These are phyloP conservation scores for Wickerhamomyces strasburgensis DNA, from an alignment of 805 yeast species.

Conservation along the genomic window DNA sequence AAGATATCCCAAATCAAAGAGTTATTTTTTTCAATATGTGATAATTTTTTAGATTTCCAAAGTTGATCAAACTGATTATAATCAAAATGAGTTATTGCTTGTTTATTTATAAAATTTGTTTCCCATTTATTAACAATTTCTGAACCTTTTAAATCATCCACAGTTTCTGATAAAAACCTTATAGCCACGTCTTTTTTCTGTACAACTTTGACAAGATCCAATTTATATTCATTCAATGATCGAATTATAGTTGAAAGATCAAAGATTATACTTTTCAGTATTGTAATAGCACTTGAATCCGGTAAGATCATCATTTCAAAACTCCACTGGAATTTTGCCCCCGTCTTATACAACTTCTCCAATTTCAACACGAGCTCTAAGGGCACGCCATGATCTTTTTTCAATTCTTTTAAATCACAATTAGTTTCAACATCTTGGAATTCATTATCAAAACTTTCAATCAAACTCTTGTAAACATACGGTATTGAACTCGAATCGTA, in stretches of 20 bases:
- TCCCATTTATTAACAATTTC: conserved; percentile 28
- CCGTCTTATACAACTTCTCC: conserved; percentile 5
- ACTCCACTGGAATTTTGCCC: conserved; percentile 18
- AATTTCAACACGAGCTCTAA: conserved; percentile 15
- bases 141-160: conserved; percentile 22
- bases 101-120: conserved; percentile 28
- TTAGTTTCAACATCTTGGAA: conserved; percentile 10
- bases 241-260: conserved; percentile 18
- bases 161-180: conserved; percentile 25
- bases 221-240: conserved; percentile 18
- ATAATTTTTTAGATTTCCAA: conserved; percentile 16
- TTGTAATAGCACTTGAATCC: conserved; percentile 19
- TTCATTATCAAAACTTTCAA: conserved; percentile 11
- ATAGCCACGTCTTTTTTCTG: conserved; percentile 29
- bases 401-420: conserved; percentile 7
- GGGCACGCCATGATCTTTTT: conserved; percentile 17
- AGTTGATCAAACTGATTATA: conserved; percentile 8
- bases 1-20: conserved; percentile 19
- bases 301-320: conserved; percentile 20
- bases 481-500: conserved; percentile 11
- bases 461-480: conserved; percentile 11
- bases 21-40: conserved; percentile 10
- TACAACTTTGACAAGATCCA: conserved; percentile 17
- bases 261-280: conserved; percentile 19
- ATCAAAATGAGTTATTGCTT: conserved; percentile 19